Evolutionary conservation across 1,139 yeast genomes (phyloP).

Genomic region (Kazachstania sp.): DNA sequence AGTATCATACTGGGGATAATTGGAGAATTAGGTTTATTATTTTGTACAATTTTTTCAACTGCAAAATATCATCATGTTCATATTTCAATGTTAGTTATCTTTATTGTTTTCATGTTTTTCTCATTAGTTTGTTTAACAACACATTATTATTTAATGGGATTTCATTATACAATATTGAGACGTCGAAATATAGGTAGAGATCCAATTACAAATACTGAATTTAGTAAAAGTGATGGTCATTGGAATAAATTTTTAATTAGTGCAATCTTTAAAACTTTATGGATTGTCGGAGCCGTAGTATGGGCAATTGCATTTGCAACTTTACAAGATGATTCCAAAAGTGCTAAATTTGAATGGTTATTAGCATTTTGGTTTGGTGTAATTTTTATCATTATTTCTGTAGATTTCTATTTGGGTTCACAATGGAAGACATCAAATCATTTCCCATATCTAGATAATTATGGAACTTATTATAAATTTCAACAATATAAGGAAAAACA

Average conservation of each 20-base stretch:
- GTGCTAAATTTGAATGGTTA: conserved; percentile 71
- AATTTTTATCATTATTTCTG: conserved; percentile 53
- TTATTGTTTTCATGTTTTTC: conserved; percentile 61
- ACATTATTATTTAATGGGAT: conserved; percentile 56
- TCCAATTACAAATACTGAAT: conserved; percentile 25
- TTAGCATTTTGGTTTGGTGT: conserved; percentile 77
- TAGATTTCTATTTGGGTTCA: conserved; percentile 62
- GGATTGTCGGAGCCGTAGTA: conserved; percentile 59
- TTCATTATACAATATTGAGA: conserved; percentile 35
- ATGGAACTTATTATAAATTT: conserved; percentile 24
- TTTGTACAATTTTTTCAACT: conserved; percentile 71
- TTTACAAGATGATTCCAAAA: conserved; percentile 35
- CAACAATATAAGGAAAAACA: conserved; percentile 9
- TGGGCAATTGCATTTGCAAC: conserved; percentile 66
- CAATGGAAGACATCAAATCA: conserved; percentile 26
- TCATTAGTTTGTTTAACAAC: conserved; percentile 54
- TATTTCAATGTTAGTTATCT: conserved; percentile 59
- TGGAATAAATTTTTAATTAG: conserved; percentile 43
- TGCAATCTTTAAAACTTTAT: conserved; percentile 46
- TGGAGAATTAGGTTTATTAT: conserved; percentile 67
- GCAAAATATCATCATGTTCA: conserved; percentile 53
- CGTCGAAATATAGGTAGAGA: conserved; percentile 10
- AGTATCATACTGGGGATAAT: conserved; percentile 38
- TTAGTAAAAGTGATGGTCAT: conserved; percentile 22
- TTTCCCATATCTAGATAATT: conserved; percentile 24